Percentiles rank a stretch among this genome's conserved stretches.
Conservation (phyloP, 164 flowering plant genomes). For the Umbellularia californica region DNA sequence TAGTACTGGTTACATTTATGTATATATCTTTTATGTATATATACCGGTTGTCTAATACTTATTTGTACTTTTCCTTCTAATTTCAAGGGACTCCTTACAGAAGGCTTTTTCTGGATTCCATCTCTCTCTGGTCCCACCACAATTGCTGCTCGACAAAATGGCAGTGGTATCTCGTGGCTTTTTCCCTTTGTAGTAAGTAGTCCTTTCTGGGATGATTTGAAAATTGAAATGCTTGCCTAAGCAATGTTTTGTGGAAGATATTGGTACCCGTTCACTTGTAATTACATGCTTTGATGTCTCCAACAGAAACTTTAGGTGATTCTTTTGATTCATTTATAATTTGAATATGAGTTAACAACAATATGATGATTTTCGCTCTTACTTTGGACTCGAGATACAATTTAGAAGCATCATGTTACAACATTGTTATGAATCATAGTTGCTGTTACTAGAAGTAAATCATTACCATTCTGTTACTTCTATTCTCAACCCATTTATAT, state of each 20-base stretch:
- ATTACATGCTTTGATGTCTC: background rate
- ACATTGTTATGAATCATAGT: too few species aligned
- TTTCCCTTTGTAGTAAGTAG: conserved; percentile 83
- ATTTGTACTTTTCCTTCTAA: background rate
- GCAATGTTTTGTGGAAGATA: background rate
- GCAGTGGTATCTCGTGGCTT: conserved; percentile 93
- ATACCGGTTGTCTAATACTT: background rate
- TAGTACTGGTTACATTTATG: background rate
- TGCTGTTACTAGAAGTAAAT: too few species aligned
- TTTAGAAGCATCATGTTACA: too few species aligned
- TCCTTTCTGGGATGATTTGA: background rate
- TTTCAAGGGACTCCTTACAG: conserved; percentile 87
- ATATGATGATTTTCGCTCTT: background rate
- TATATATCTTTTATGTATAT: background rate
- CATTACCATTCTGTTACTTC: too few species aligned
- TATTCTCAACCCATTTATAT: too few species aligned
- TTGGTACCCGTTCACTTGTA: background rate
- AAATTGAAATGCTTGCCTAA: background rate
- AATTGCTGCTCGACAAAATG: conserved; percentile 79
- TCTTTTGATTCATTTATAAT: background rate
- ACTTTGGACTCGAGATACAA: too few species aligned
- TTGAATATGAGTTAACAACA: background rate
- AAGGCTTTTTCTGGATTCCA: conserved; percentile 99
- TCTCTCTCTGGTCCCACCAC: conserved; percentile 98
- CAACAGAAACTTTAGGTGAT: background rate